These are phyloP conservation scores for Penicillium argentinense DNA, from an alignment of 495 filamentous ascomycete species.

Conservation along the genomic window DNA sequence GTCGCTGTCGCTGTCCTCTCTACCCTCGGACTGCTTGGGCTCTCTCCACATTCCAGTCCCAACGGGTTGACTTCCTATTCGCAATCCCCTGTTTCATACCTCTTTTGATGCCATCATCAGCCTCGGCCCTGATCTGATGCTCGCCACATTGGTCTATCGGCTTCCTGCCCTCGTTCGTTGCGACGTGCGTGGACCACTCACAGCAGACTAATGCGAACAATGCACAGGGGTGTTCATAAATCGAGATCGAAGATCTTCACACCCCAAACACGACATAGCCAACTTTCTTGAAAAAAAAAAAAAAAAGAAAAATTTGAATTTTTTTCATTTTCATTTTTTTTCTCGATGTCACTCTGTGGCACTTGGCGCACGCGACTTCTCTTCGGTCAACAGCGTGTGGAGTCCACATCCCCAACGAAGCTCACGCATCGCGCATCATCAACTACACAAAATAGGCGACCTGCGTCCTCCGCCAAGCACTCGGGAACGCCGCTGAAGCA, in stretches of 20 bases:
- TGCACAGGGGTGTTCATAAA: too few species aligned
- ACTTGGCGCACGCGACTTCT: not conserved
- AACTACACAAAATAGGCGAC: not conserved
- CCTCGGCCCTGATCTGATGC: not conserved
- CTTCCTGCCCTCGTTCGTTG: not conserved
- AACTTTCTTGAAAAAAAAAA: too few species aligned
- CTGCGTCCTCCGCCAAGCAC: slow-evolving; percentile 4
- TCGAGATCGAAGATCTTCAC: too few species aligned
- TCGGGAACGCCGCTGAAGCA: slow-evolving; percentile 11
- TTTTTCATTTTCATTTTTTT: not conserved
- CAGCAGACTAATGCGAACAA: not conserved
- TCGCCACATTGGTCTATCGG: too few species aligned
- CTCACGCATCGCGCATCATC: not conserved
- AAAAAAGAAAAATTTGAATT: too few species aligned
- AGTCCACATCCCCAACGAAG: not conserved
- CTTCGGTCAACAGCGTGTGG: not conserved
- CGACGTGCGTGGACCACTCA: not conserved
- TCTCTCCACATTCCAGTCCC: slow-evolving; percentile 18
- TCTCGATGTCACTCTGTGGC: not conserved
- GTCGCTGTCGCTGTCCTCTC: too few species aligned
- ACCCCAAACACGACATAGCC: too few species aligned
- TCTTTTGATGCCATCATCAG: not conserved
- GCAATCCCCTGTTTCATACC: slow-evolving; percentile 9
- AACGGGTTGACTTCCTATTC: slow-evolving; percentile 13
- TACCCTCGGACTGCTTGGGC: too few species aligned